These are phyloP conservation scores for Ormosia semicastrata DNA, from an alignment of 306 rosid genomes.

Conservation along the genomic window DNA sequence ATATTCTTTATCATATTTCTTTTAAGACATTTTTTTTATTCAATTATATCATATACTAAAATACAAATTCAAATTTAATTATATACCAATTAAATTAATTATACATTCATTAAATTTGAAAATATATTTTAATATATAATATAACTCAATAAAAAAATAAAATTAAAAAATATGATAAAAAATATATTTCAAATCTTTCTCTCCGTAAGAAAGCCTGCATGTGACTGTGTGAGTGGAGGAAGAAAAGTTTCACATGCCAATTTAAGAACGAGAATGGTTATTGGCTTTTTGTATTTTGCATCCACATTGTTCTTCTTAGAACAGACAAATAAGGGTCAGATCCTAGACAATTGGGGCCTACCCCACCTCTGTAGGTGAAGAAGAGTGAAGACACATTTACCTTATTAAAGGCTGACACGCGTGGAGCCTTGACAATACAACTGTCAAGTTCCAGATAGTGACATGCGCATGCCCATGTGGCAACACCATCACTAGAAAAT, in stretches of 20 bases:
- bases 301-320: constrained; percentile 24
- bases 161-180: too few species aligned
- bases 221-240: constrained; percentile 32
- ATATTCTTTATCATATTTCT: too few species aligned
- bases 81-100: too few species aligned
- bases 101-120: too few species aligned
- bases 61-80: too few species aligned
- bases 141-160: too few species aligned
- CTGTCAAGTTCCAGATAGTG: constrained; percentile 14
- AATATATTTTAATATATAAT: too few species aligned
- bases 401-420: constrained; percentile 35
- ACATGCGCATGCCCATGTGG: neutral
- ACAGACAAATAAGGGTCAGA: constrained; percentile 34
- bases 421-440: constrained; percentile 14
- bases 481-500: too few species aligned
- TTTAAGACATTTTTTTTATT: too few species aligned
- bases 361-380: constrained; percentile 1
- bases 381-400: neutral
- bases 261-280: neutral
- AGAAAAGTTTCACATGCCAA: constrained; percentile 31
- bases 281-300: constrained; percentile 14
- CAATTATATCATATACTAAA: too few species aligned
- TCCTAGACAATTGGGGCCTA: constrained; percentile 18
- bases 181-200: too few species aligned
- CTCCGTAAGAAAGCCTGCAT: too few species aligned